Evolutionary conservation across 441 rosid genomes (phyloP), one percentile per base, ranked within the genome.

Genomic region (Melastoma candidum): DNA sequence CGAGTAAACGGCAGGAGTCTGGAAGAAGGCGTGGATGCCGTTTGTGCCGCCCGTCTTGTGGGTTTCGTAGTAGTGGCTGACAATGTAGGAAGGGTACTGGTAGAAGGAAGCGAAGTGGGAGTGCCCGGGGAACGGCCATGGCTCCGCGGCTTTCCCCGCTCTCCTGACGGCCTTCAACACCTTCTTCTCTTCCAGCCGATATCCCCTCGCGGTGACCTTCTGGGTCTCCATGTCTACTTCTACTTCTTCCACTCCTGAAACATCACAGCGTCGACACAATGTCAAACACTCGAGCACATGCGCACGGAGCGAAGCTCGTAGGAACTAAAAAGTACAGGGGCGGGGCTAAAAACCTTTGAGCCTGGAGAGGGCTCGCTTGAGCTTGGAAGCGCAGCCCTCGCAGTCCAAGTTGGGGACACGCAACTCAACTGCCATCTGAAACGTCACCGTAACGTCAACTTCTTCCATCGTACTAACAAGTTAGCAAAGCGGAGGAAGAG

Each of bases 341-440:
- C 1, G 39, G 12, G 4, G 14, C 3, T 22, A 49, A 5, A 26
- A 4, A 86, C 96, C 97, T 90, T 87, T 87, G 69, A 90, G 77
- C 77, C 83, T 90, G 74, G 74, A 67, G 58, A 84, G 83, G 61
- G 96, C 79, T 73, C 70, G 87, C 86, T 68, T 87, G 54, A 87
- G 63, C 77, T 83, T 90, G 32, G 95, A 68, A 69, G 95, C 96
- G 59, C 97, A 90, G 14, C 96, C 97, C 62, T 78, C 77, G 49
- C 97, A 90, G 56, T 87, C 96, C 58, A 90, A 61, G 68, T 90
- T 90, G 12, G 95, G 95, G 65, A 90, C 96, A 66, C 92, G 73
- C 41, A 90, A 85, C 74, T 90, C 92, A 60, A 89, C 80, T 77
- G 75, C 73, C 87, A 78, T 66, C 78, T 52, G 55, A 22, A 32